Evolutionary conservation across 1,284 basidiomycete genomes (phyloP).

Genomic region (Volvariella surrecta): DNA sequence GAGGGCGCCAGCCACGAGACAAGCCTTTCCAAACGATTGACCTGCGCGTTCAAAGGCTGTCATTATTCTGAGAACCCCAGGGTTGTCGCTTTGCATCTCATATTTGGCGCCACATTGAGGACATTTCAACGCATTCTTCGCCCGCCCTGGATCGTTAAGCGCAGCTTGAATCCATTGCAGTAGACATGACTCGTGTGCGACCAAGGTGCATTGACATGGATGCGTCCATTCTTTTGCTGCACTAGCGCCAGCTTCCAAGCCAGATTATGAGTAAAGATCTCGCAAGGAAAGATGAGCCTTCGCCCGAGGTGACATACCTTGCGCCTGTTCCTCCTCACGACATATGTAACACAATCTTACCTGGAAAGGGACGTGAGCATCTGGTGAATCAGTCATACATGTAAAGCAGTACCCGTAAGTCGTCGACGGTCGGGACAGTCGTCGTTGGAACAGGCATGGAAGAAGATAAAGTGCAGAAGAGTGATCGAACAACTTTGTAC

Average conservation of each 20-base stretch:
- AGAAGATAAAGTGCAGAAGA: no score
- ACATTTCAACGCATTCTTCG: slow-evolving; percentile 62
- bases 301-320: slow-evolving; percentile 11
- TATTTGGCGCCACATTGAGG: slow-evolving; percentile 68
- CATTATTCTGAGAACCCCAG: slow-evolving; percentile 39
- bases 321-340: slow-evolving; percentile 63
- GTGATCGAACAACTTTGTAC: no score
- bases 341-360: slow-evolving; percentile 75
- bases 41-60: slow-evolving; percentile 39
- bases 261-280: not conserved
- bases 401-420: slow-evolving; percentile 31
- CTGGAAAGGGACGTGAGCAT: slow-evolving; percentile 20
- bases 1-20: slow-evolving; percentile 38
- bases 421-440: slow-evolving; percentile 28
- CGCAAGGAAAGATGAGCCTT: slow-evolving; percentile 4
- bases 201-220: slow-evolving; percentile 69
- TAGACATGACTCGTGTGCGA: slow-evolving; percentile 72
- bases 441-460: slow-evolving; percentile 4
- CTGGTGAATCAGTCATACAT: not conserved
- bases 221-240: slow-evolving; percentile 61
- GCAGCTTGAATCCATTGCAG: slow-evolving; percentile 69
- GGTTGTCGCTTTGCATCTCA: slow-evolving; percentile 55
- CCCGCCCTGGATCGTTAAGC: slow-evolving; percentile 43
- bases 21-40: slow-evolving; percentile 38
- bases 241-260: slow-evolving; percentile 9